These are phyloP conservation scores for Nakaseomyces sp. DNA, from an alignment of 1,139 yeast genomes.

Conservation along the genomic window DNA sequence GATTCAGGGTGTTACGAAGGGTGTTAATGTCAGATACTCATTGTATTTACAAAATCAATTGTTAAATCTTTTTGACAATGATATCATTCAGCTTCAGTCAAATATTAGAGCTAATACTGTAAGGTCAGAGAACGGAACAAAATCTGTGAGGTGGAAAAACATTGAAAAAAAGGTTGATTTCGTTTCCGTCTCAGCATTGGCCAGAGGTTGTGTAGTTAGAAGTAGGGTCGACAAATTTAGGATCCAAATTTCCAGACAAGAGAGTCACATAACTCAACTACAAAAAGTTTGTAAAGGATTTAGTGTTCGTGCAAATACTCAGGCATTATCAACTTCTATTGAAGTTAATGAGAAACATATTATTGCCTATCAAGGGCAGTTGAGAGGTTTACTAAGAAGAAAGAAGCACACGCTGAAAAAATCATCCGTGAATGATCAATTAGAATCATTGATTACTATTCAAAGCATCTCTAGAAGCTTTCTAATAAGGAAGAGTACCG, in stretches of 20 bases:
- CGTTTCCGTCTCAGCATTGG: not conserved
- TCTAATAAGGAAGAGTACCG: not conserved
- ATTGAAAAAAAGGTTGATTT: not conserved
- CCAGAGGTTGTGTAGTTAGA: not conserved
- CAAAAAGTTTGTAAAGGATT: not conserved
- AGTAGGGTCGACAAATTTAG: not conserved
- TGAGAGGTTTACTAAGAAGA: slow-evolving; percentile 31
- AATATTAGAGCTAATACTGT: slow-evolving; percentile 28
- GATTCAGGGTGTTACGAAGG: slow-evolving; percentile 58
- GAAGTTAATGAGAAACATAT: not conserved
- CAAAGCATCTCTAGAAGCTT: not conserved
- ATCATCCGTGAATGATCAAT: not conserved
- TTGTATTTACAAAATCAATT: slow-evolving; percentile 46
- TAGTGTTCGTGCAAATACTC: not conserved
- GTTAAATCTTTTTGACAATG: slow-evolving; percentile 27
- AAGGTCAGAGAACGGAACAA: slow-evolving; percentile 11
- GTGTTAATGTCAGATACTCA: slow-evolving; percentile 53
- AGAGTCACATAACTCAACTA: not conserved
- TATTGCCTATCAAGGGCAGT: slow-evolving; percentile 32
- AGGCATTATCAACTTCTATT: not conserved
- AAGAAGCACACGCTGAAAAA: slow-evolving; percentile 4
- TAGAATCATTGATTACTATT: not conserved
- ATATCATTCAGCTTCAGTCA: slow-evolving; percentile 32
- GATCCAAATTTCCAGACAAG: not conserved
- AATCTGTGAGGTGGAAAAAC: not conserved